A percentile compares a stretch with the other conserved stretches of the same genome.
Evolutionary conservation across 2,329 filamentous ascomycete genomes (phyloP).

Genomic region (Curvularia lunata): DNA sequence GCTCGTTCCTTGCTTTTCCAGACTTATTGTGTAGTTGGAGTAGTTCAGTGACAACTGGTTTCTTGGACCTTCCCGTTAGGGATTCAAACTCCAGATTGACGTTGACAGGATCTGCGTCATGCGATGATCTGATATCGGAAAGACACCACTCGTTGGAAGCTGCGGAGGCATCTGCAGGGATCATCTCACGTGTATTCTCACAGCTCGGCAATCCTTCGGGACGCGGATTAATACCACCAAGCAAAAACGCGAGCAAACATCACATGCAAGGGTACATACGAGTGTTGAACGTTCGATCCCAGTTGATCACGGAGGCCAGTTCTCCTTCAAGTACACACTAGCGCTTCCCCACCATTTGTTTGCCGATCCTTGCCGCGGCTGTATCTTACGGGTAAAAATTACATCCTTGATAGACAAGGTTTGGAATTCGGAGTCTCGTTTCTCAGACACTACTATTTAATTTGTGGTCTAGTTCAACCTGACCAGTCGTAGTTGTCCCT

Average conservation of each 20-base stretch:
- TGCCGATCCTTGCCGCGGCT: constrained; percentile 15
- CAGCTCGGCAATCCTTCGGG: neutral
- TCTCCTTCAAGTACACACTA: constrained; percentile 12
- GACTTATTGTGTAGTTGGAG: neutral
- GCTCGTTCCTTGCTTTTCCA: neutral
- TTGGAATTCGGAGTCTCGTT: neutral
- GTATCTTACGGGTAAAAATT: constrained; percentile 12
- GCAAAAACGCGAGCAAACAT: neutral
- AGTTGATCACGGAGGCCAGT: constrained; percentile 16
- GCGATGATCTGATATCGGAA: constrained; percentile 4
- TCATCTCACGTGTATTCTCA: neutral
- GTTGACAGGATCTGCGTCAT: neutral
- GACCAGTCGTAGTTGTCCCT: neutral
- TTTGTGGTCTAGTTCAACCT: neutral
- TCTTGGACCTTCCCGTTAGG: neutral
- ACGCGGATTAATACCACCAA: constrained; percentile 1
- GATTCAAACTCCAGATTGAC: neutral
- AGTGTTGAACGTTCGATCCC: constrained; percentile 17
- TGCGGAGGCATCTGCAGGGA: neutral
- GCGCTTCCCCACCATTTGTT: constrained; percentile 26
- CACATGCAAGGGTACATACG: constrained; percentile 13
- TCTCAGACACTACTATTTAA: neutral
- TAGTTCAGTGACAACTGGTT: neutral
- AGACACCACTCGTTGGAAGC: neutral
- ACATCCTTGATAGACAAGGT: neutral